phyloP scores from a whole-genome alignment of 2,329 filamentous ascomycete species.

The Cryphonectria naterciae region DNA sequence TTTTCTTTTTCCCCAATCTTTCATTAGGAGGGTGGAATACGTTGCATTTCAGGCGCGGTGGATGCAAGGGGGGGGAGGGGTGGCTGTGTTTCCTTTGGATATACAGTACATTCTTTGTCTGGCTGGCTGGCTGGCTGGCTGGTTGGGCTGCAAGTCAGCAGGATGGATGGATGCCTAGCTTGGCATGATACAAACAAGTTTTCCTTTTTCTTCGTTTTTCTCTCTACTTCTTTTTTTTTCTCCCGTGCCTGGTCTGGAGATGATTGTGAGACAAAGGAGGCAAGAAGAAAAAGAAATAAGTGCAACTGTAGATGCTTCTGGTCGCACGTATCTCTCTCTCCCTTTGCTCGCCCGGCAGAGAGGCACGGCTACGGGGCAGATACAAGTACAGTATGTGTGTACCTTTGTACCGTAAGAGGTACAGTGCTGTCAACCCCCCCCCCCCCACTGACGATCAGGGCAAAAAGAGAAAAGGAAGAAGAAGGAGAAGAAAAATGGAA shows the following conservation, averaged over 20 bases:
- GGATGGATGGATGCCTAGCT: background rate
- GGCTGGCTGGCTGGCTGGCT: too few relatives aligned
- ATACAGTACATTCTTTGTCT: background rate
- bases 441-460: background rate
- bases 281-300: background rate
- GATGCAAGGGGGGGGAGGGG: background rate
- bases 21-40: background rate
- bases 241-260: background rate
- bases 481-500: background rate
- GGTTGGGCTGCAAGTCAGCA: constrained; percentile 6
- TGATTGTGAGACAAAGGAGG: background rate
- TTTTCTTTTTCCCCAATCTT: background rate
- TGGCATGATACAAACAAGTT: background rate
- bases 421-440: background rate
- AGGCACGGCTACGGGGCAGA: background rate
- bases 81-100: background rate
- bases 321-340: background rate
- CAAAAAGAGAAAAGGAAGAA: background rate
- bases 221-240: background rate
- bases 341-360: background rate
- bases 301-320: background rate
- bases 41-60: background rate
- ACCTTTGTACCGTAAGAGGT: background rate
- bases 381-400: background rate
- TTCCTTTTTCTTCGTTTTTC: background rate